Evolutionary conservation across 257 asterid species (phyloP).

Genomic region (Nyctanthes arbortristis): DNA sequence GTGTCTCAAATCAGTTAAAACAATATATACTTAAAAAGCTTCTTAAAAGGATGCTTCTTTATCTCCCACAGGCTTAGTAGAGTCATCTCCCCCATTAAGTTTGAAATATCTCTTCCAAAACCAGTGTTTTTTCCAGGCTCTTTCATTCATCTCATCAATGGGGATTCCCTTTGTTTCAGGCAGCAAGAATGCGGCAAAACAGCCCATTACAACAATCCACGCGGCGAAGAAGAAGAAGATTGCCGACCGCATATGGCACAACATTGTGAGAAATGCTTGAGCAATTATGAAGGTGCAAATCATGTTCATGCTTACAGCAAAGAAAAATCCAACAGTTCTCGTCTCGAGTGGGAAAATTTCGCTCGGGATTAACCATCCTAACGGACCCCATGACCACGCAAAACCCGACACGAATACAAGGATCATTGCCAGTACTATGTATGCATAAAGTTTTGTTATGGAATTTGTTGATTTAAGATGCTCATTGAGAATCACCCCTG

Average conservation of each 20-base stretch:
- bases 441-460: slow-evolving; percentile 13
- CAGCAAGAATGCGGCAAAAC: slow-evolving; percentile 30
- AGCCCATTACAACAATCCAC: slow-evolving; percentile 40
- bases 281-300: slow-evolving; percentile 54
- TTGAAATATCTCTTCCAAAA: slow-evolving; percentile 38
- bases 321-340: slow-evolving; percentile 43
- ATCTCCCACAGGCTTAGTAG: neutral
- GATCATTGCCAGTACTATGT: slow-evolving; percentile 18
- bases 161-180: slow-evolving; percentile 63
- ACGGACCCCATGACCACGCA: slow-evolving; percentile 73
- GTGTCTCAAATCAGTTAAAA: neutral
- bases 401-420: slow-evolving; percentile 44
- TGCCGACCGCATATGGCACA: slow-evolving; percentile 39
- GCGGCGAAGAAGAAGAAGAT: slow-evolving; percentile 54
- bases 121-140: slow-evolving; percentile 50
- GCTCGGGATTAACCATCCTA: slow-evolving; percentile 62
- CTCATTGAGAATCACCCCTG: slow-evolving; percentile 21
- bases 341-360: slow-evolving; percentile 54
- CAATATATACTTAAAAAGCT: neutral
- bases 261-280: slow-evolving; percentile 56
- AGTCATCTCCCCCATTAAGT: neutral
- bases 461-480: slow-evolving; percentile 23
- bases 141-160: slow-evolving; percentile 50
- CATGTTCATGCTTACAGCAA: slow-evolving; percentile 52
- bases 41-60: neutral